Base-by-base conservation (phyloP, 139 green algal species). In the Diplosphaera chodatii region DNA sequence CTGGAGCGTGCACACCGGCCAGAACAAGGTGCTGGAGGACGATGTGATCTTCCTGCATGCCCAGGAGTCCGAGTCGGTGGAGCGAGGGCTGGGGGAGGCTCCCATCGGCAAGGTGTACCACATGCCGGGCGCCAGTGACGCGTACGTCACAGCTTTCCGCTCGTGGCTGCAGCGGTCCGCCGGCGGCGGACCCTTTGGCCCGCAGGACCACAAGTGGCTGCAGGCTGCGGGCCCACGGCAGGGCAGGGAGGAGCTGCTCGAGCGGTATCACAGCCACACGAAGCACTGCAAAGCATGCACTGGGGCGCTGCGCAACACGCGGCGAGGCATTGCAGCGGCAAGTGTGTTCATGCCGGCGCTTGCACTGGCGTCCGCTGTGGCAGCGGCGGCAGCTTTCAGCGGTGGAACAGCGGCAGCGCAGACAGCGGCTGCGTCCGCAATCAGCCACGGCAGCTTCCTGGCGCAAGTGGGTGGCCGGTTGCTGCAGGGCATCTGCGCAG, bases 11-110 rank as follows among this genome's bases (percentile, higher is more conserved):
- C 83, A 88, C 77, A 66, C 80, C 23, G 80, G 78, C 2, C 74
- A 81, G 69, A 80, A 81, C 67, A 69, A 21, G 22, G 78, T 87
- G 29, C 75, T 89, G 59, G 84, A 89, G 34, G 84, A 88, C 63
- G 83, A 85, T 65, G 74, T 80, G 33, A 77, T 85, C 28, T 88
- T 88, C 70, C 69, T 88, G 27, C 83, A 88, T 69, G 69, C 71
- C 41, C 76, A 84, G 75, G 76, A 80, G 68, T n/a, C 70, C 67
- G 40, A 77, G 67, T 55, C 69, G 21, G 75, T 79, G 4, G 66
- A 63, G 33, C 32, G 56, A 15, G 72, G 27, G 1, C 37, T 32
- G 22, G 40, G n/a, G 10, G 4, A 25, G 8, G 41, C n/a, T 25
- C 30, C 32, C 33, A 55, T 63, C 15, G 41, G 63, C 40, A 75